Percentiles rank a stretch among this genome's conserved stretches.
These are phyloP conservation scores for Suhomyces atakaporum DNA, from an alignment of 1,139 yeast species.

Conservation along the genomic window DNA sequence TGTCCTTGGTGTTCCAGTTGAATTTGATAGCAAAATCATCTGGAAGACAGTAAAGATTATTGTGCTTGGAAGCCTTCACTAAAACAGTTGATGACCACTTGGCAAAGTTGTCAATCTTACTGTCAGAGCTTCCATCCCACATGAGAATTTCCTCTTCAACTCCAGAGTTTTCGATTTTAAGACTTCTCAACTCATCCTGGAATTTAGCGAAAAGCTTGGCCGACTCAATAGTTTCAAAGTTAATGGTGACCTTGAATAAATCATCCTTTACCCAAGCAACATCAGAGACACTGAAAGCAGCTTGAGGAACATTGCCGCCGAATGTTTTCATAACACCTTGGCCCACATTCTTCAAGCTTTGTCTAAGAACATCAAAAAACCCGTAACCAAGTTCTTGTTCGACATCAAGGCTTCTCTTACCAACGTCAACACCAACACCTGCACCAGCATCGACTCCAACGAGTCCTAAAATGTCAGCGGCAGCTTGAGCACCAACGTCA, in stretches of 20 bases:
- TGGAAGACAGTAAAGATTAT: slow-evolving; percentile 34
- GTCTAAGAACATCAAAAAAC: slow-evolving; percentile 13
- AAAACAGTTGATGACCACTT: slow-evolving; percentile 24
- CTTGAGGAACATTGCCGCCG: slow-evolving; percentile 23
- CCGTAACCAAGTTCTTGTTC: slow-evolving; percentile 16
- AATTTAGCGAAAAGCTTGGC: slow-evolving; percentile 22
- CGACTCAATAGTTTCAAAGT: slow-evolving; percentile 18
- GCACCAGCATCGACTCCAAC: slow-evolving; percentile 11
- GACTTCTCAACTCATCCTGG: slow-evolving; percentile 22
- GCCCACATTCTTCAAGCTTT: slow-evolving; percentile 13
- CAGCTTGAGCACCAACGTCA: slow-evolving; percentile 7
- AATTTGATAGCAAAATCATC: slow-evolving; percentile 29
- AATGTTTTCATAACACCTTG: slow-evolving; percentile 17
- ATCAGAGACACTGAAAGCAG: slow-evolving; percentile 29
- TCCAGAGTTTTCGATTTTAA: slow-evolving; percentile 14
- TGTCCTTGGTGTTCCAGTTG: slow-evolving; percentile 20
- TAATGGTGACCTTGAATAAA: slow-evolving; percentile 31
- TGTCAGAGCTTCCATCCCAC: slow-evolving; percentile 21
- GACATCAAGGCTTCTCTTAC: slow-evolving; percentile 16
- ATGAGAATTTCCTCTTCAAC: slow-evolving; percentile 15
- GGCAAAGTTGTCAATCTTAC: slow-evolving; percentile 25
- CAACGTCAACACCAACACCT: slow-evolving; percentile 11
- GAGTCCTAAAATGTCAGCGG: slow-evolving; percentile 12
- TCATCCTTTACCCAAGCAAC: slow-evolving; percentile 30
- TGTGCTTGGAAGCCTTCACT: slow-evolving; percentile 27